phyloP scores from a whole-genome alignment of 805 yeast species.

The Candida loeiensis region DNA sequence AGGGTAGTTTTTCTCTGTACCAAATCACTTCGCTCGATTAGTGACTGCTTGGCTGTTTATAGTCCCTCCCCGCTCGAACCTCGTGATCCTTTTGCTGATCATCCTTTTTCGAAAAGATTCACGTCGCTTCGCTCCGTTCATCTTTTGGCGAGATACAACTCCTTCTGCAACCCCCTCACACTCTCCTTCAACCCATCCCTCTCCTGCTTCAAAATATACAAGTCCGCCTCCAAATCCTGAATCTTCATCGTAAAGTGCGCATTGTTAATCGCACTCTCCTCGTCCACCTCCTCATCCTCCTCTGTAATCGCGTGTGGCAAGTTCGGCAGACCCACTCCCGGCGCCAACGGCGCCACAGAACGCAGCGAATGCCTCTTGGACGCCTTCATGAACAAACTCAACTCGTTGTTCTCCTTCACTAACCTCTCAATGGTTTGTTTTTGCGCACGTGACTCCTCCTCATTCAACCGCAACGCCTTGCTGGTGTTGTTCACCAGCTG shows the following conservation, averaged over 20 bases:
- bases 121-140: neutral
- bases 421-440: conserved; percentile 54
- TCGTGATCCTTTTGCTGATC: no score
- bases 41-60: no score
- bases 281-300: conserved; percentile 26
- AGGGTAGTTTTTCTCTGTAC: no score
- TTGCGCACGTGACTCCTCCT: conserved; percentile 63
- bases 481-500: conserved; percentile 71
- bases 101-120: neutral
- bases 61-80: no score
- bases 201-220: conserved; percentile 77
- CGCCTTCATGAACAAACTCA: conserved; percentile 50
- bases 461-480: conserved; percentile 69
- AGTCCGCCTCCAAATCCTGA: conserved; percentile 80
- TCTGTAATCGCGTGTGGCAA: conserved; percentile 10
- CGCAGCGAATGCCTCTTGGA: conserved; percentile 34
- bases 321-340: conserved; percentile 13
- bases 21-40: no score
- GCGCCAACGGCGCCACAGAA: conserved; percentile 22
- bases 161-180: conserved; percentile 56
- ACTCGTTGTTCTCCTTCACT: conserved; percentile 64
- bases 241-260: conserved; percentile 73
- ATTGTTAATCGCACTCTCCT: conserved; percentile 22
- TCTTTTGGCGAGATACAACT: conserved; percentile 32
- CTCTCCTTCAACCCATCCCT: conserved; percentile 72